Evolutionary conservation across 495 filamentous ascomycete species (phyloP), one percentile per base, ranked within the genome.

Genomic region (Penicillium pulvis): DNA sequence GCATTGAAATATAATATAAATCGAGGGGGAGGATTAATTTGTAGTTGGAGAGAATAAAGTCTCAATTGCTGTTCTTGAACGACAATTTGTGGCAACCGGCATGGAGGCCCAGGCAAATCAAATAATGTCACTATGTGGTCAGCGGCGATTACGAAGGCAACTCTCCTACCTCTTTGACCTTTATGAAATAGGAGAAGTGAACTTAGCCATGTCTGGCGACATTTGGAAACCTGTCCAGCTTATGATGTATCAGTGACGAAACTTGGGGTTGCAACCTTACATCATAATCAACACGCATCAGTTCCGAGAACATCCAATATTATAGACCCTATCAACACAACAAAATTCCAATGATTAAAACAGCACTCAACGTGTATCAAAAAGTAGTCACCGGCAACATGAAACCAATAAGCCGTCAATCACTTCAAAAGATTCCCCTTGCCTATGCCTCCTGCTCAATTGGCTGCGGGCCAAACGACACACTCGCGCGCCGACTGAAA

Each of bases 371-470:
- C 10, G 1, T 51, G 23, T 42, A 24, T 17, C 31, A 51, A 30
- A 30, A 35, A 20, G 42, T 10, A 10, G 20, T 24, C 4, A 23
- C n/a, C 54, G 57, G 36, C 42, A 59, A 66, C 49, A 68, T 65
- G 59, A 35, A 41, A 41, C 36, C 61, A 52, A 67, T 72, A 30
- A 58, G 60, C 6, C 20, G 49, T 14, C 35, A 57, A 24, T 76
- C 77, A 6, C 68, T 82, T 36, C 42, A 69, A 35, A 54, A 63
- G n/a, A 81, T 90, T 55, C 87, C 85, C 6, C 79, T 81, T 43
- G 82, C 80, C 66, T 90, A 83, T 67, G 87, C 88, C 24, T 81
- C 82, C 58, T 86, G 83, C 67, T 89, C 85, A 23, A 83, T 91
- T 35, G 85, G 83, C 50, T 74, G 76, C 63, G 63, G 62, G 48